Evolutionary conservation across 805 yeast genomes (phyloP).

Genomic region (Sugiyamaella marilandica): DNA sequence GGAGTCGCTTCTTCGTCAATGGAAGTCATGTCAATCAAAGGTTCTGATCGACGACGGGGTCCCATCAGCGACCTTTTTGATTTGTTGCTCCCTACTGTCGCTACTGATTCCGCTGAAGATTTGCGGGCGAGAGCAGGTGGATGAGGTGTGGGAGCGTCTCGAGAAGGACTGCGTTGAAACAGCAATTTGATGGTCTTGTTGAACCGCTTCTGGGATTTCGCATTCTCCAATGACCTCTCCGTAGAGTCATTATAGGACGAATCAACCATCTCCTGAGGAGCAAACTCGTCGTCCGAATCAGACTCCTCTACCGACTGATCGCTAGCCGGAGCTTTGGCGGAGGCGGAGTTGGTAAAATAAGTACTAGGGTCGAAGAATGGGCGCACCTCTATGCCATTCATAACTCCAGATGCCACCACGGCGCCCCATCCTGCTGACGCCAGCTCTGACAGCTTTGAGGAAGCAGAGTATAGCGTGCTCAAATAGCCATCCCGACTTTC

Average conservation of each 20-base stretch:
- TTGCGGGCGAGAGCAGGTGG: not conserved
- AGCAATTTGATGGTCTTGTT: constrained; percentile 17
- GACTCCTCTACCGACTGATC: not conserved
- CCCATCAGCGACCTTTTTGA: not conserved
- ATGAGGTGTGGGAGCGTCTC: not conserved
- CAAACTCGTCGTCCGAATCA: constrained; percentile 12
- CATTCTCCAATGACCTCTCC: constrained; percentile 1
- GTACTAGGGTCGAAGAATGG: not conserved
- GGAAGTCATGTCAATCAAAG: not conserved
- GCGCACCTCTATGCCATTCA: not conserved
- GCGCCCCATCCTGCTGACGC: not conserved
- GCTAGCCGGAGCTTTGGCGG: not conserved
- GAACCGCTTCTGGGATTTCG: constrained; percentile 14
- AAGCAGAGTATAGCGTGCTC: not conserved
- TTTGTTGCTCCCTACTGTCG: not conserved
- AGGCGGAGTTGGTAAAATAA: not conserved
- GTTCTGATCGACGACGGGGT: not conserved
- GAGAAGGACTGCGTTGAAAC: constrained; percentile 1
- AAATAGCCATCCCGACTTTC: not conserved
- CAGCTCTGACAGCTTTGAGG: not conserved
- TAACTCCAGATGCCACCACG: not conserved
- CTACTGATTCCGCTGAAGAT: not conserved
- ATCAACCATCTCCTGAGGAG: constrained; percentile 4
- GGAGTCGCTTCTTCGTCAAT: constrained; percentile 3
- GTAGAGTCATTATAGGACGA: too few relatives aligned